phyloP scores from a whole-genome alignment of 2,329 filamentous ascomycete species.

The Botrytis galanthina region DNA sequence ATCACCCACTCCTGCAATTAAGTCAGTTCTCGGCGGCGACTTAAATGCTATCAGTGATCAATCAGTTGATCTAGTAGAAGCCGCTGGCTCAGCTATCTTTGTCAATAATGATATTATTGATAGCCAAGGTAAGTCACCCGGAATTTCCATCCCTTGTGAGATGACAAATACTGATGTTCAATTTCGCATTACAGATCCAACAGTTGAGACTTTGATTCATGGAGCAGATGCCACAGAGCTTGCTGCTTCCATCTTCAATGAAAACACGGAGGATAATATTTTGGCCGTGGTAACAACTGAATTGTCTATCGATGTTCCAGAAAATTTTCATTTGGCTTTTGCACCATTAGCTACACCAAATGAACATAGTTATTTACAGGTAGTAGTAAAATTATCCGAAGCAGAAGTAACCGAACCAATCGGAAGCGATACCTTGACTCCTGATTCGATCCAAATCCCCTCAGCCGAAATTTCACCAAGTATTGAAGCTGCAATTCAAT shows the following conservation, averaged over 20 bases:
- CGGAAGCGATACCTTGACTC: neutral
- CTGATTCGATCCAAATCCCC: neutral
- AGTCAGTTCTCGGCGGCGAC: neutral
- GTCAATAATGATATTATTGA: neutral
- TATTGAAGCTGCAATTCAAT: no score
- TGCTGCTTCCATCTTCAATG: neutral
- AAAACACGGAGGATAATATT: neutral
- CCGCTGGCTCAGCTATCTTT: neutral
- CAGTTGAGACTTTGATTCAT: neutral
- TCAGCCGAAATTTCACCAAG: no score
- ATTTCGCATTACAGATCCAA: neutral
- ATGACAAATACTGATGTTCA: neutral
- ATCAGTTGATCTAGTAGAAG: neutral
- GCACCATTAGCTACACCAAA: neutral
- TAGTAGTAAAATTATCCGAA: neutral
- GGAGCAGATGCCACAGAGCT: neutral
- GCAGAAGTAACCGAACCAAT: neutral
- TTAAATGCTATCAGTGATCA: neutral
- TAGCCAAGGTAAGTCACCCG: neutral
- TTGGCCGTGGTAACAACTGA: neutral
- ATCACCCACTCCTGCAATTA: neutral
- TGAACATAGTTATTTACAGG: neutral
- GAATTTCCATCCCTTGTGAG: neutral
- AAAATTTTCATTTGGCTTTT: neutral
- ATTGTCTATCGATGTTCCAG: neutral